phyloP scores from a whole-genome alignment of 352 stramenopile genomes.

The Phytophthora sp. region DNA sequence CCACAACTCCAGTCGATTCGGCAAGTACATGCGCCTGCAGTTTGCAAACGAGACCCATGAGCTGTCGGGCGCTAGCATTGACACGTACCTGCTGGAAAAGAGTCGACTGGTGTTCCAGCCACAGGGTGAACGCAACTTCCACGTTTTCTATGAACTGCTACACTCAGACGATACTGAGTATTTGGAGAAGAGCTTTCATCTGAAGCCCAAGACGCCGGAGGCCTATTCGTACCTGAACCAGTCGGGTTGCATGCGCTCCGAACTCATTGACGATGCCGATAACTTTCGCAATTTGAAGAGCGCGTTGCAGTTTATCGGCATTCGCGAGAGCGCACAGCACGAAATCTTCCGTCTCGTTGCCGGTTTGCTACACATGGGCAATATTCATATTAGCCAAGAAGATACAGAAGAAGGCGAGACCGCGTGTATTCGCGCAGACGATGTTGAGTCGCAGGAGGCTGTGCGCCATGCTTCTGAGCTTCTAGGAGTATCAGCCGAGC shows the following conservation, averaged over 20 bases:
- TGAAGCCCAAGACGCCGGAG: conserved; percentile 63
- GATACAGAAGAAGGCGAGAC: conserved; percentile 80
- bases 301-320: conserved; percentile 77
- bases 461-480: conserved; percentile 61
- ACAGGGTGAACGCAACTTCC: conserved; percentile 84
- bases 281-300: conserved; percentile 74
- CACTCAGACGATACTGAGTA: conserved; percentile 61
- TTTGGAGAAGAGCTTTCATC: conserved; percentile 53
- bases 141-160: conserved; percentile 88
- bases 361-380: conserved; percentile 79
- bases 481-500: conserved; percentile 65
- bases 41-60: conserved; percentile 77
- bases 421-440: conserved; percentile 54
- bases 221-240: conserved; percentile 79
- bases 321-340: conserved; percentile 62
- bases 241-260: conserved; percentile 73
- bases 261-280: conserved; percentile 70
- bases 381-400: conserved; percentile 74
- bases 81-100: conserved; percentile 87
- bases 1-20: conserved; percentile 92
- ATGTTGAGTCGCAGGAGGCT: conserved; percentile 53
- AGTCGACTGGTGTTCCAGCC: conserved; percentile 81
- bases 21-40: conserved; percentile 92
- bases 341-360: conserved; percentile 82
- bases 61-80: conserved; percentile 78